phyloP scores from a whole-genome alignment of 768 basidiomycete genomes.

The Trametes meyenii region DNA sequence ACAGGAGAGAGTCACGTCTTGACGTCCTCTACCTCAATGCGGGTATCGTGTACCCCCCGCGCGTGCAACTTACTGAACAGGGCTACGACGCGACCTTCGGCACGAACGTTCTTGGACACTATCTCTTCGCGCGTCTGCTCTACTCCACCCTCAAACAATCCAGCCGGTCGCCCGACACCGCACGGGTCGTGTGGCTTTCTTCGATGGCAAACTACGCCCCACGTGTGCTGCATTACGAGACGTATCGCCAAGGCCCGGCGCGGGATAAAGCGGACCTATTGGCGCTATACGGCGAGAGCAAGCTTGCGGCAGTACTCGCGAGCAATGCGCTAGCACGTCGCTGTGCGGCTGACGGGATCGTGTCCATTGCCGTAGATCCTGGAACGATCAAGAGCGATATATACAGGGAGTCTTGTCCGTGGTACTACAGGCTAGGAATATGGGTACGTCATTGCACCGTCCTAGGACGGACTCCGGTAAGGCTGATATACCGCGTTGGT shows the following conservation, averaged over 20 bases:
- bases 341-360: conserved; percentile 44
- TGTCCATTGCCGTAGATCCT: conserved; percentile 50
- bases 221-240: conserved; percentile 40
- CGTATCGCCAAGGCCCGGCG: conserved; percentile 31
- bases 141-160: conserved; percentile 44
- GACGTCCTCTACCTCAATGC: conserved; percentile 54
- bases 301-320: conserved; percentile 47
- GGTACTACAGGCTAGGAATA: no score
- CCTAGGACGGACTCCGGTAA: no score
- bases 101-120: conserved; percentile 51
- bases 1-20: conserved; percentile 45
- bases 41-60: conserved; percentile 46
- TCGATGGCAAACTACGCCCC: conserved; percentile 40
- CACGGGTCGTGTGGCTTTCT: conserved; percentile 48
- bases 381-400: conserved; percentile 37
- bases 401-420: not conserved
- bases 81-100: conserved; percentile 60
- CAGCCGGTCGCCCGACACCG: conserved; percentile 49
- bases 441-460: no score
- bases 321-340: conserved; percentile 47
- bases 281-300: conserved; percentile 37
- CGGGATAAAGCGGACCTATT: conserved; percentile 19
- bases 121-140: conserved; percentile 36
- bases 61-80: conserved; percentile 39
- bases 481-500: not conserved